Base-by-base conservation (phyloP, 192 early-diverging fungal species). In the Rhizophagus clarus region DNA sequence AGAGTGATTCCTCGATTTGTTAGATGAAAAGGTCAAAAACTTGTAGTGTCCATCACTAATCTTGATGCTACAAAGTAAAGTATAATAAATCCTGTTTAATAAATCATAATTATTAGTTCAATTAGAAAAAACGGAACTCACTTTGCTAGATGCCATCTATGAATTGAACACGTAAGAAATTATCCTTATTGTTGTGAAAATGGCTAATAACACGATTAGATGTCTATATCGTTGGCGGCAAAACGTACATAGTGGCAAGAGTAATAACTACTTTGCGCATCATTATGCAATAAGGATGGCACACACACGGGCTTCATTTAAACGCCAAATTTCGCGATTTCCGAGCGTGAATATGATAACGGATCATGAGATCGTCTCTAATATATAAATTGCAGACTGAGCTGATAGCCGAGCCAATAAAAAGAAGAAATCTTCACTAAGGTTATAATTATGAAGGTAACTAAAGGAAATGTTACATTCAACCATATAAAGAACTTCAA, bases 131-230 rank as follows among this genome's bases (percentile, higher is more conserved):
- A n/a, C n/a, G 1, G 82, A 78, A 63, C 88, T 70, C 8, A 87
- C 74, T 3, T 81, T 78, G n/a, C 77, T 81, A 7, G 87, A 79
- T 2, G 86, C 84, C 93, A 68, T 94, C 92, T 20, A 81, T 79
- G 78, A 94, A 94, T 29, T 88, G 86, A 12, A 94, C 92, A 24
- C 93, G 90, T 6, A 93, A 34, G 64, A 95, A 95, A 10, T 88
- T 84, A 26, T 93, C 87, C 10, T 81, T 47, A 10, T 87, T 79
- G 0, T 83, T 42, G 10, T 72, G 68, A 82, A 87, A 92, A 28
- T 91, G 84, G 3, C 93, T 88, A 4, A 94, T 81, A 17, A 94
- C 86, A 24, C 94, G 88, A 81, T 95, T 95, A n/a, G 89, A 86
- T 1, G 90, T 88, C 69, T 94, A 93, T 29, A 92, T 83, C 0